Conservation (phyloP, 768 basidiomycete genomes). For the Daedaleopsis sinensis region DNA sequence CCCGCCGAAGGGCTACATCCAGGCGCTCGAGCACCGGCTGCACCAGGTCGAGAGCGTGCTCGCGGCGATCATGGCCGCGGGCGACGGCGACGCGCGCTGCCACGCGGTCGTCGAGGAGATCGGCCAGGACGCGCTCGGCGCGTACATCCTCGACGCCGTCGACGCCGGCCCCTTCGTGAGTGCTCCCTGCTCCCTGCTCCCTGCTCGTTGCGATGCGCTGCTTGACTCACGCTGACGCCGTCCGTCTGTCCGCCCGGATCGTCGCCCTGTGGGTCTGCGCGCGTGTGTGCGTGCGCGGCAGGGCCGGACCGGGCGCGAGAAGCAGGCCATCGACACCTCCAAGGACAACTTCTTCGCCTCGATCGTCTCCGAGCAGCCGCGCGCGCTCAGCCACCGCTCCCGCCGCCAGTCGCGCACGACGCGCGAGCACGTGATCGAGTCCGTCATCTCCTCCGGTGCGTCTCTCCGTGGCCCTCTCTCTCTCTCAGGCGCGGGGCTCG, state of each 20-base stretch:
- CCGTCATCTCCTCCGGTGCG: slow-evolving; percentile 38
- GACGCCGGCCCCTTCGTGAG: slow-evolving; percentile 80
- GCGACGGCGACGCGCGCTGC: slow-evolving; percentile 67
- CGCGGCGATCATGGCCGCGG: slow-evolving; percentile 76
- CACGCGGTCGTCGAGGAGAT: slow-evolving; percentile 64
- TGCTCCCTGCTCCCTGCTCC: too few species aligned
- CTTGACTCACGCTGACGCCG: not conserved
- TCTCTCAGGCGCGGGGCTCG: too few species aligned
- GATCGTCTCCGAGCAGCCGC: slow-evolving; percentile 58
- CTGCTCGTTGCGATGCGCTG: too few species aligned
- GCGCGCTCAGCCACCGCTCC: slow-evolving; percentile 49
- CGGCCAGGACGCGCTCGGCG: slow-evolving; percentile 71
- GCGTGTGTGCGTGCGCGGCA: slow-evolving; percentile 27
- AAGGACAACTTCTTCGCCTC: slow-evolving; percentile 83
- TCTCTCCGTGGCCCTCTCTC: not conserved
- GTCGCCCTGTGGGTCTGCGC: too few species aligned
- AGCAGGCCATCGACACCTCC: slow-evolving; percentile 54
- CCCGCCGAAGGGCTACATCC: slow-evolving; percentile 91
- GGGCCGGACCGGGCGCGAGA: slow-evolving; percentile 66
- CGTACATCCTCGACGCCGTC: slow-evolving; percentile 75
- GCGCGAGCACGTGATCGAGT: slow-evolving; percentile 71
- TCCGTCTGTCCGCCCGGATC: too few species aligned
- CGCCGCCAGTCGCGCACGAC: slow-evolving; percentile 75
- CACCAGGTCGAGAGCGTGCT: slow-evolving; percentile 90
- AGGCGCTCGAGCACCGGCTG: slow-evolving; percentile 88